phyloP scores from a whole-genome alignment of 1,284 basidiomycete genomes.

The Sparassis latifolia region DNA sequence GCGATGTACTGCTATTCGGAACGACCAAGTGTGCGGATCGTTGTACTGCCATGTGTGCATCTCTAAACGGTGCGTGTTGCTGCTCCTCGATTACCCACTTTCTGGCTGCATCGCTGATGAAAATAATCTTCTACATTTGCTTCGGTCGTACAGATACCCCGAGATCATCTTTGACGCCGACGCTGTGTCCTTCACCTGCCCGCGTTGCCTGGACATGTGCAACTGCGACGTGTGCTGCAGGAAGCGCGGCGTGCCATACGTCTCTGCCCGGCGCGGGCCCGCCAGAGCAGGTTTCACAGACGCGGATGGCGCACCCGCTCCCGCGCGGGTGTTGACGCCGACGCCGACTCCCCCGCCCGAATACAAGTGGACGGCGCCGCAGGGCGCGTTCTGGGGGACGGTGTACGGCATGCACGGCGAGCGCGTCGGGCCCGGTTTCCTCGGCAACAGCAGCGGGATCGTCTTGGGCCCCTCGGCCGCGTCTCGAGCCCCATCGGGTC shows the following conservation, averaged over 20 bases:
- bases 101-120: neutral
- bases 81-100: neutral
- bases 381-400: slow-evolving; percentile 14
- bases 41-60: slow-evolving; percentile 22
- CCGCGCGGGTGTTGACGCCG: neutral
- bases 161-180: slow-evolving; percentile 19
- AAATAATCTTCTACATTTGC: neutral
- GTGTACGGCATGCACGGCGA: slow-evolving; percentile 15
- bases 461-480: slow-evolving; percentile 1
- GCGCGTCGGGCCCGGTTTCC: slow-evolving; percentile 16
- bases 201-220: slow-evolving; percentile 18
- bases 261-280: slow-evolving; percentile 11
- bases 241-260: slow-evolving; percentile 19
- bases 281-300: neutral
- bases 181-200: slow-evolving; percentile 17
- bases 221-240: slow-evolving; percentile 22
- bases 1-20: slow-evolving; percentile 17
- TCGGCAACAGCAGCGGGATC: slow-evolving; percentile 10
- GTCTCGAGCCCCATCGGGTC: neutral
- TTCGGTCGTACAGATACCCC: slow-evolving; percentile 14
- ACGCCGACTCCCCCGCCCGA: neutral
- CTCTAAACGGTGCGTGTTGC: slow-evolving; percentile 15
- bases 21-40: slow-evolving; percentile 16
- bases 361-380: neutral
- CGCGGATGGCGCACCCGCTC: neutral